Evolutionary conservation across 257 asterid genomes (phyloP).

Genomic region (Solanum raphanifolium): DNA sequence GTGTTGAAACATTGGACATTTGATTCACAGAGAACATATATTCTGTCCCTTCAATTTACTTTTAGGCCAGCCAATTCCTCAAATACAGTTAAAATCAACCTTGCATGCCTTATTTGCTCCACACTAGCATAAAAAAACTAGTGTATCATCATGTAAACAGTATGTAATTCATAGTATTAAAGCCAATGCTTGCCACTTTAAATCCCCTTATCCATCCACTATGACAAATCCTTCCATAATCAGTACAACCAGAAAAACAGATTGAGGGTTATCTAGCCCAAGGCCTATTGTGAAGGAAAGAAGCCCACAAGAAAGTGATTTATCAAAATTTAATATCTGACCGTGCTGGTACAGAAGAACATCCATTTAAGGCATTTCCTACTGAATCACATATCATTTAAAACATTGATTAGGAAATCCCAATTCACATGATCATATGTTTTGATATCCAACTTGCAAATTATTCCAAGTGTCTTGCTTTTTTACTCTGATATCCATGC

Average conservation of each 20-base stretch:
- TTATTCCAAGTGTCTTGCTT: not conserved
- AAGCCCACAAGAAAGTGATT: not conserved
- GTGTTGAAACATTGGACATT: not conserved
- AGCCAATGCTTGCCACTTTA: not conserved
- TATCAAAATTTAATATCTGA: not conserved
- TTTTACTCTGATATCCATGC: not conserved
- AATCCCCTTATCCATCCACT: not conserved
- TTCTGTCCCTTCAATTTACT: not conserved
- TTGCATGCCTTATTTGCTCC: not conserved
- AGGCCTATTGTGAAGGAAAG: not conserved
- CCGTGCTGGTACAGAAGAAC: not conserved
- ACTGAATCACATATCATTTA: not conserved
- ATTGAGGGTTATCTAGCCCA: not conserved
- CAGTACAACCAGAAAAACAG: not conserved
- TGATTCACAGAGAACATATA: not conserved
- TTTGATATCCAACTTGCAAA: not conserved
- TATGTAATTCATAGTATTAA: not conserved
- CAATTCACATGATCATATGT: not conserved
- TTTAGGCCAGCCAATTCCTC: not conserved
- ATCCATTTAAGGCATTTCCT: not conserved
- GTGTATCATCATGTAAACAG: not conserved
- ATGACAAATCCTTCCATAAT: not conserved
- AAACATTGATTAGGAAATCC: not conserved
- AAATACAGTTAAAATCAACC: not conserved
- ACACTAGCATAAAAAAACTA: not conserved